Evolutionary conservation across 1,284 basidiomycete species (phyloP), one percentile per base, ranked within the genome.

Genomic region (Ustilago esculenta): DNA sequence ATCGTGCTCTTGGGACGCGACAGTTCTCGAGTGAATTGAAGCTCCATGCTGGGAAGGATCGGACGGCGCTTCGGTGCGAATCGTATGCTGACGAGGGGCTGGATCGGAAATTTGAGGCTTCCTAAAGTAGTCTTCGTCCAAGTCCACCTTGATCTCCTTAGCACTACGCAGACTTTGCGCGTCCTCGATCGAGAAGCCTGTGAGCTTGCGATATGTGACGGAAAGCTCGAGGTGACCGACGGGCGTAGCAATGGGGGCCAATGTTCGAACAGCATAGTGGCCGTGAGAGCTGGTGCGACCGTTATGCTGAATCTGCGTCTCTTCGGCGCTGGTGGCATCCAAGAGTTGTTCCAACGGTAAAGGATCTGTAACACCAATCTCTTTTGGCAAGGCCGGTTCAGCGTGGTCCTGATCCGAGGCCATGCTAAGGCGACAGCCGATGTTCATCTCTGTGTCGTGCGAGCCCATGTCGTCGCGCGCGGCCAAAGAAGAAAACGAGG

Each of bases 51-150:
- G 33, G 12, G 33, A 35, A 14, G 9, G 33, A 6, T 10, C 12
- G 33, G 33, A 35, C 17, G 15, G 6, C 6, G 15, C 15, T 35
- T 34, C 7, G 32, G 21, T 34, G 43, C 25, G 29, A 40, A 8
- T 30, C 24, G 43, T 6, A 23, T 30, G 17, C 40, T 14, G 20
- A 10, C 9, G 10, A 9, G 30, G 35, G 18, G 14, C 40, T 51
- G 46, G 23, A 21, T 30, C 30, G 17, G 32, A n/a, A 12, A n/a
- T 37, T 15, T 20, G 48, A 12, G 41, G 44, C 18, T 67, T 56
- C 27, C 42, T 33, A 42, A 77, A 77, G 46, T 69, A 77, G 43
- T 76, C 73, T 34, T 77, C 75, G 33, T 77, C 75, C 25, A 77
- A 35, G 10, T 73, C 71, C 15, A 76, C 34, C 21, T 54, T 44